phyloP scores from a whole-genome alignment of 176 grass and related monocot genomes.

The Cenchrus fungigraminus region DNA sequence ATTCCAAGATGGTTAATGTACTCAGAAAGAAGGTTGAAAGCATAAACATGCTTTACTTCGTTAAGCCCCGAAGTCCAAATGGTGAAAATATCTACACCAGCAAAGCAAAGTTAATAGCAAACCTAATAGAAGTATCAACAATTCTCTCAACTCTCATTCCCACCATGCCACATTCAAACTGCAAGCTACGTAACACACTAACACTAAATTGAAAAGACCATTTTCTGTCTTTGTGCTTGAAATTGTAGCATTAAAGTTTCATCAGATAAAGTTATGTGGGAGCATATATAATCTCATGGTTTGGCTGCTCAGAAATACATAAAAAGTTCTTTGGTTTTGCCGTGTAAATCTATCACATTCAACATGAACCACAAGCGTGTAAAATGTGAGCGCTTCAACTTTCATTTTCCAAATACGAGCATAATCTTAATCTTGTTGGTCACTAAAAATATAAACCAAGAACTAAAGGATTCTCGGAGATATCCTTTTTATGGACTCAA shows the following conservation, averaged over 20 bases:
- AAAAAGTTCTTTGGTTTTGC: background rate
- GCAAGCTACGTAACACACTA: background rate
- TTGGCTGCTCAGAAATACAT: background rate
- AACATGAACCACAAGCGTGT: background rate
- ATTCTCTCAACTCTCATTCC: background rate
- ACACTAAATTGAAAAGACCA: background rate
- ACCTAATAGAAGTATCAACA: background rate
- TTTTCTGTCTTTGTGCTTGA: background rate
- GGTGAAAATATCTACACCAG: slow-evolving; percentile 35
- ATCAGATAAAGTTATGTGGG: background rate
- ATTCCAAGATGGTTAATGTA: slow-evolving; percentile 27
- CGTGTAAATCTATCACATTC: background rate
- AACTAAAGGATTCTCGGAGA: background rate
- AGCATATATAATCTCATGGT: slow-evolving; percentile 4
- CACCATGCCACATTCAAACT: background rate
- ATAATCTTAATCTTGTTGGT: background rate
- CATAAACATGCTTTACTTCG: background rate
- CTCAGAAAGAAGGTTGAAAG: background rate
- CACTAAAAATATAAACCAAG: background rate
- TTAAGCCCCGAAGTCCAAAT: slow-evolving; percentile 19
- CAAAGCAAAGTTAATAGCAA: slow-evolving; percentile 19
- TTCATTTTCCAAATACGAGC: background rate
- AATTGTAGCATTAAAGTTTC: background rate
- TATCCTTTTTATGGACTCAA: too few species aligned
- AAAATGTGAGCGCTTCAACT: background rate